Conservation (phyloP, 345 rosid species). For the Melastoma malabathricum region DNA sequence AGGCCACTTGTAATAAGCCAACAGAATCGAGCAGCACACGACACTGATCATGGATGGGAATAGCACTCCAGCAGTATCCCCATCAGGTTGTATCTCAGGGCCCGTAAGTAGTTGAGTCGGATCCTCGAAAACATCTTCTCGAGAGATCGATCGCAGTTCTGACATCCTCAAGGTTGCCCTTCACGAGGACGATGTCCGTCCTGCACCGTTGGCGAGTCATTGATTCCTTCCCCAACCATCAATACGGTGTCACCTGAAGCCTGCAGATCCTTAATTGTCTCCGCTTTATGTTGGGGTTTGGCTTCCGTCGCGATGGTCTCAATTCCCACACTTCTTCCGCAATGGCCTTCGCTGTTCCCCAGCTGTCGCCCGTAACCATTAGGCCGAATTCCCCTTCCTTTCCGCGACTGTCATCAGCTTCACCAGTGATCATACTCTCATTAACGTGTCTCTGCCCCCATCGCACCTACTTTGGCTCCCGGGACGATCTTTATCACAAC, state of each 20-base stretch:
- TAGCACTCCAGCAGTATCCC: conserved; percentile 84
- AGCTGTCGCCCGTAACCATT: conserved; percentile 92
- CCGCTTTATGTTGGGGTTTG: conserved; percentile 82
- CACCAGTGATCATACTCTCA: conserved; percentile 48
- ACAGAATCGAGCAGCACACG: conserved; percentile 72
- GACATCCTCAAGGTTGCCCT: conserved; percentile 86
- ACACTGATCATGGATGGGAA: conserved; percentile 63
- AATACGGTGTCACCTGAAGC: conserved; percentile 59
- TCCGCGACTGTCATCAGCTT: conserved; percentile 28
- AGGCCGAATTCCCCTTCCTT: conserved; percentile 56
- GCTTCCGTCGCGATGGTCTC: conserved; percentile 74
- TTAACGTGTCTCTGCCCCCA: conserved; percentile 48
- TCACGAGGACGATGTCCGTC: conserved; percentile 90
- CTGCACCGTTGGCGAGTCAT: conserved; percentile 92
- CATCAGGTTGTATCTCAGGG: conserved; percentile 71
- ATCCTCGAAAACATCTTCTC: conserved; percentile 68
- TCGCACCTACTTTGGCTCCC: conserved; percentile 36
- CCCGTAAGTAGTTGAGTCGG: conserved; percentile 90
- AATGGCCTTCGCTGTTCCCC: conserved; percentile 92
- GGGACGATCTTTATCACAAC: conserved; percentile 59
- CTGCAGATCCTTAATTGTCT: conserved; percentile 73
- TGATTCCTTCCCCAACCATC: conserved; percentile 96
- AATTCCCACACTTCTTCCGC: conserved; percentile 73
- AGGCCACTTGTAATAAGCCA: conserved; percentile 63
- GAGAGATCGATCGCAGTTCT: conserved; percentile 90